Evolutionary conservation across 169 alveolate genomes (phyloP).

Genomic region (Babesia gibsoni): DNA sequence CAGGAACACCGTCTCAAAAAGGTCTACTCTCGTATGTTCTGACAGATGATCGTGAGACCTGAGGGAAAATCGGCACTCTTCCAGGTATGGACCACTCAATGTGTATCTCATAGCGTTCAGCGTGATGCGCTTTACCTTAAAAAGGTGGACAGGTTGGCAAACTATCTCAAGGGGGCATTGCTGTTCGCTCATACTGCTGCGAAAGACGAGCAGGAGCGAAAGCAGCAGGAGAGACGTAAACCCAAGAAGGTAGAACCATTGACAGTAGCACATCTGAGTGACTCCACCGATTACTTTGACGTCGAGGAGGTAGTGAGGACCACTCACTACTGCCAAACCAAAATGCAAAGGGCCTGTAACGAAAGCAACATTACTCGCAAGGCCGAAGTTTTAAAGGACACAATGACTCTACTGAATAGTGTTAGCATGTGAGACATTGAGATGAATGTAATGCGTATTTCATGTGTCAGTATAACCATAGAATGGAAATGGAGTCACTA

Average conservation of each 20-base stretch:
- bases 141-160: slow-evolving; percentile 33
- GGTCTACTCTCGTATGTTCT: slow-evolving; percentile 56
- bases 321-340: slow-evolving; percentile 21
- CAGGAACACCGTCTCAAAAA: slow-evolving; percentile 47
- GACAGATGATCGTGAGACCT: background rate
- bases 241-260: too few species aligned
- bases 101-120: background rate
- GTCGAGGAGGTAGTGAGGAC: slow-evolving; percentile 27
- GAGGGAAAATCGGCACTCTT: background rate
- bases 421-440: too few species aligned
- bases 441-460: too few species aligned
- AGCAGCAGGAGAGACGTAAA: too few species aligned
- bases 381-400: background rate
- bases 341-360: background rate
- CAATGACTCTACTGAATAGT: background rate
- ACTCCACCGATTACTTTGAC: background rate
- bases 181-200: slow-evolving; percentile 63
- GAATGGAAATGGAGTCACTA: too few species aligned
- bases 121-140: slow-evolving; percentile 32
- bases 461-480: too few species aligned
- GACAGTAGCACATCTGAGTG: too few species aligned
- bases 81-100: background rate
- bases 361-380: slow-evolving; percentile 7
- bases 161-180: slow-evolving; percentile 22
- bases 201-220: background rate